Evolutionary conservation across 2,329 filamentous ascomycete genomes (phyloP).

Genomic region (Bipolaris oryzae): DNA sequence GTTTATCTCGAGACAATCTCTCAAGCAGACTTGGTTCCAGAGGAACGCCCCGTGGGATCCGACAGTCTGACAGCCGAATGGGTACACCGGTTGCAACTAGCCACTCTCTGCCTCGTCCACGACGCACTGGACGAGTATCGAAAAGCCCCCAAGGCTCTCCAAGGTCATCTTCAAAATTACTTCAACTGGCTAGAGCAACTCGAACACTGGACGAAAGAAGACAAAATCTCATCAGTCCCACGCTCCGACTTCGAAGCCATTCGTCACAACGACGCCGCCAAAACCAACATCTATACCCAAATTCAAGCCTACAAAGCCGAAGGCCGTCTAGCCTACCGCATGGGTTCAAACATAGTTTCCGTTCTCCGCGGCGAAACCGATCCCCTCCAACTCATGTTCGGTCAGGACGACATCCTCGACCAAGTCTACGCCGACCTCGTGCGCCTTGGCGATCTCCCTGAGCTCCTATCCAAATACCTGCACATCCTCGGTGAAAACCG

Average conservation of each 20-base stretch:
- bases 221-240: conserved; percentile 1
- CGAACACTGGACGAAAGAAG: conserved; percentile 1
- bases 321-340: conserved; percentile 1
- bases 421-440: conserved; percentile 3
- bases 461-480: not conserved
- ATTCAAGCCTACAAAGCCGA: conserved; percentile 3
- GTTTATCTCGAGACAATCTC: not conserved
- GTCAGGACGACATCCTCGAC: not conserved
- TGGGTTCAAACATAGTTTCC: not conserved
- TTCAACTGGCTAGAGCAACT: not conserved
- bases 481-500: not conserved
- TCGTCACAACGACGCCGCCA: not conserved
- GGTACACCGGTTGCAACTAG: conserved; percentile 1
- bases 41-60: not conserved
- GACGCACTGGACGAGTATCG: not conserved
- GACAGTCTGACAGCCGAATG: not conserved
- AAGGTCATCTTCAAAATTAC: conserved; percentile 1
- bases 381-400: conserved; percentile 1
- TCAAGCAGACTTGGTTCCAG: not conserved
- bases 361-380: conserved; percentile 1
- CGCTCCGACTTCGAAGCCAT: not conserved
- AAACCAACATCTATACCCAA: not conserved
- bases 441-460: not conserved
- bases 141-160: not conserved
- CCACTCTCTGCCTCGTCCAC: conserved; percentile 6